Evolutionary conservation across 768 basidiomycete species (phyloP), one percentile per base, ranked within the genome.

Genomic region (Roridomyces roridus): DNA sequence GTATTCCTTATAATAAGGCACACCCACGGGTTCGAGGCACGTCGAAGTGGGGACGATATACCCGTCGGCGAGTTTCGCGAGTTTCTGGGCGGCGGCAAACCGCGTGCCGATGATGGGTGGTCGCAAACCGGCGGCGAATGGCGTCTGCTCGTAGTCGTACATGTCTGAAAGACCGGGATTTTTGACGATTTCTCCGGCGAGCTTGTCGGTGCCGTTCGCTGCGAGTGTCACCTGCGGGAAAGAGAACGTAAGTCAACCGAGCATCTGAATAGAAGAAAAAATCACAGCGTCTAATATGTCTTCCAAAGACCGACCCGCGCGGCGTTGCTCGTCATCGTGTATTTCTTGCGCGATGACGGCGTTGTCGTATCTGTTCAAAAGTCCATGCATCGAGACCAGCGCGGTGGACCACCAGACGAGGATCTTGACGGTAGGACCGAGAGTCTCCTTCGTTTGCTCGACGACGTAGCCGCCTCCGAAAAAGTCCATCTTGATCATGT

Each of bases 11-110:
- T 40, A 46, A 6, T 39, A 21, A 18, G 48, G 55, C 1, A 57
- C 42, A 12, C 34, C 55, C 8, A 57, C 34, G 1, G 55, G 55
- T 15, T 57, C 55, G 28, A 57, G 8, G 29, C 37, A 44, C 5
- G 18, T 18, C 9, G 28, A 35, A 6, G 47, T 36, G 5, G 34
- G 20, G n/a, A 36, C 28, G 21, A 57, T 35, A 10, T 34, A 49
- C 12, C 55, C 55, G 25, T 51, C 31, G n/a, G 21, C 34, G 10
- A 12, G 4, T 18, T 50, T 44, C 14, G 34, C 47, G 4, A 50
- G 14, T 7, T 49, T 57, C 34, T 50, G 55, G 11, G 42, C 41
- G 4, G n/a, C n/a, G n/a, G n/a, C 7, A 7, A 6, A 41, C 24
- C 17, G 21, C 25, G 25, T n/a, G 49, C 4, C 12, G n/a, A n/a